Evolutionary conservation across 1,139 yeast genomes (phyloP).

Genomic region (Geotrichum cucujoidarum): DNA sequence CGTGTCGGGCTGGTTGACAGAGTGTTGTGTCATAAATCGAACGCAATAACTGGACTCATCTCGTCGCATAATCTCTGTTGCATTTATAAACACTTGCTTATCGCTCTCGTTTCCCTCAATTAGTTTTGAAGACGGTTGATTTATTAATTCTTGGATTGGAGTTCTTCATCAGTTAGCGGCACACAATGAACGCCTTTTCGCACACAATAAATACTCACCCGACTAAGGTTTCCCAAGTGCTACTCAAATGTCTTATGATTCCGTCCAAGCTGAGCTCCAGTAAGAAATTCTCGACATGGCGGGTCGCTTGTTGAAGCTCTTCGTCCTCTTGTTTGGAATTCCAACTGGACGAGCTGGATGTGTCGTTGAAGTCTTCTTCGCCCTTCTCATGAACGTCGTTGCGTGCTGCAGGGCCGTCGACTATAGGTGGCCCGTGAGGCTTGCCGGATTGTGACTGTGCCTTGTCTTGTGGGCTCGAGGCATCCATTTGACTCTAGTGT

Average conservation of each 20-base stretch:
- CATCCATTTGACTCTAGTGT: no score
- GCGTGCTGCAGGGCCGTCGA: no score
- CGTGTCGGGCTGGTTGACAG: background rate
- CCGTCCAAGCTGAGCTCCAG: conserved; percentile 80
- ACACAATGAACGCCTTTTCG: background rate
- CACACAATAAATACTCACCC: conserved; percentile 28
- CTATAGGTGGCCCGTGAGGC: no score
- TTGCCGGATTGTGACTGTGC: no score
- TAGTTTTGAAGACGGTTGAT: conserved; percentile 56
- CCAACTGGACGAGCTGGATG: background rate
- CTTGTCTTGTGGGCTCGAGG: no score
- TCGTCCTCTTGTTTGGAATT: conserved; percentile 18
- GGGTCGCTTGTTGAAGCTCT: conserved; percentile 46
- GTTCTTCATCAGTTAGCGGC: conserved; percentile 3
- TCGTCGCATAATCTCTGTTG: conserved; percentile 64
- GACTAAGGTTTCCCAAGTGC: conserved; percentile 69
- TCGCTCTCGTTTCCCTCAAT: conserved; percentile 63
- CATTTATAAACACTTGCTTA: conserved; percentile 60
- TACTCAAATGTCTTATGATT: conserved; percentile 62
- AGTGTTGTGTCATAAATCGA: conserved; percentile 44
- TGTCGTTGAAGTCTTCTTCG: background rate
- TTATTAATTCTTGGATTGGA: conserved; percentile 30
- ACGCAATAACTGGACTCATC: conserved; percentile 79
- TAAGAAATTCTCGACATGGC: conserved; percentile 67
- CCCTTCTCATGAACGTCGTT: no score